Base-by-base conservation (phyloP, 1,284 basidiomycete genomes). In the Papiliotrema nemorosa region DNA sequence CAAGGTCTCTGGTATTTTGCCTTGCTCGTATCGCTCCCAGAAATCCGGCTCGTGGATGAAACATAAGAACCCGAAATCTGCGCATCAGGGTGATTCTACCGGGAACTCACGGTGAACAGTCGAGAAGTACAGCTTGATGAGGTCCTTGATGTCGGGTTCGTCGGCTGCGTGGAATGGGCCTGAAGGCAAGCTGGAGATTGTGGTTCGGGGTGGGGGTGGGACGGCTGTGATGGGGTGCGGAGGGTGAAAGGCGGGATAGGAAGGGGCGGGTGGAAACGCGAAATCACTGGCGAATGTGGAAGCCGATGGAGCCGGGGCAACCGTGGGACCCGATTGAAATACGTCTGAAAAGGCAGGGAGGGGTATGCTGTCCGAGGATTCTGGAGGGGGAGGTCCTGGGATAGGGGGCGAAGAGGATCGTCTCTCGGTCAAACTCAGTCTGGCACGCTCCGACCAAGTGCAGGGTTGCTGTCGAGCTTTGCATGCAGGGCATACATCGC, bases 1-100 rank as follows among this genome's bases (percentile, higher is more conserved):
- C 14, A 57, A 26, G 3, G 36, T 44, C 12, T 21, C 29, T 12
- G 55, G 55, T 9, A 46, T 42, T 6, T 36, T 14, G 12, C 29
- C 22, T 3, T 34, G 29, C 9, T 51, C 55, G 14, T 45, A 41
- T 16, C 47, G 42, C 2, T 57, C 52, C 52, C 52, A 57, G 27
- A 49, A 57, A 27, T 57, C 55, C 12, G 40, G 36, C 38, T 57
- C 55, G 47, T 57, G 55, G 3, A 57, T 33, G 26, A 54, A 57
- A 3, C 47, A 47, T 14, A 57, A 36, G 26, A 46, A 54, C 29
- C 45, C 55, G 37, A 57, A 57, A 29, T 57, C 55, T 57, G 29
- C 25, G 38, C 5, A 6, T 40, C 38, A 40, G 20, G 6, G 4
- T 5, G n/a, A 22, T 26, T 12, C 22, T 13, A 10, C 25, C 41